Evolutionary conservation across 768 basidiomycete genomes (phyloP).

Genomic region (Calvatia gigantea): DNA sequence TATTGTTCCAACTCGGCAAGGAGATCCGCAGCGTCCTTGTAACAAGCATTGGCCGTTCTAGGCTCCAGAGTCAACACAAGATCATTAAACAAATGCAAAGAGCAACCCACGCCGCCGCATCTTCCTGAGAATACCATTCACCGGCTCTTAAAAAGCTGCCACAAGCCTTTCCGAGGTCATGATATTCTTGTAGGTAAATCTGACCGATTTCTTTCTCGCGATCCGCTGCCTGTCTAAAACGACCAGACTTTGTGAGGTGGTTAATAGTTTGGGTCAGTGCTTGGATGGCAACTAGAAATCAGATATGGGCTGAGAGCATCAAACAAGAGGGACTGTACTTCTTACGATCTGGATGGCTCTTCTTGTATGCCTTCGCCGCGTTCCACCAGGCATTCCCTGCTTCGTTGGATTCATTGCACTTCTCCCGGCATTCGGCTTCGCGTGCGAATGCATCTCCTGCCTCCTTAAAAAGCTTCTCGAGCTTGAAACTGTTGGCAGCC

Average conservation of each 20-base stretch:
- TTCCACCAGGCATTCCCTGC: slow-evolving; percentile 99
- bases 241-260: slow-evolving; percentile 77
- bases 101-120: slow-evolving; percentile 83
- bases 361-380: slow-evolving; percentile 94
- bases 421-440: slow-evolving; percentile 93
- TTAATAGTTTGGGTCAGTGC: slow-evolving; percentile 82
- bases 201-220: slow-evolving; percentile 96
- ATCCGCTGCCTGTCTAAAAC: slow-evolving; percentile 97
- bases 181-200: slow-evolving; percentile 81
- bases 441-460: slow-evolving; percentile 90
- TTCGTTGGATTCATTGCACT: slow-evolving; percentile 83
- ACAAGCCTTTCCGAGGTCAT: slow-evolving; percentile 81
- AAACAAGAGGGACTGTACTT: slow-evolving; percentile 6
- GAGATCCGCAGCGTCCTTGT: slow-evolving; percentile 94
- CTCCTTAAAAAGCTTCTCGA: slow-evolving; percentile 89
- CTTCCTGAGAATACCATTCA: slow-evolving; percentile 98
- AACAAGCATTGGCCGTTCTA: slow-evolving; percentile 94
- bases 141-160: slow-evolving; percentile 90
- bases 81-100: background rate
- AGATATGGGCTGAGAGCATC: slow-evolving; percentile 10
- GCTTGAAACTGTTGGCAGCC: slow-evolving; percentile 89
- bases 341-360: slow-evolving; percentile 80
- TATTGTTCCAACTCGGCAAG: slow-evolving; percentile 89
- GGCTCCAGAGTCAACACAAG: background rate
- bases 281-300: slow-evolving; percentile 74